Percentiles rank a stretch among this genome's conserved stretches.
Evolutionary conservation across 805 yeast genomes (phyloP).

Genomic region (Candida oleophila): DNA sequence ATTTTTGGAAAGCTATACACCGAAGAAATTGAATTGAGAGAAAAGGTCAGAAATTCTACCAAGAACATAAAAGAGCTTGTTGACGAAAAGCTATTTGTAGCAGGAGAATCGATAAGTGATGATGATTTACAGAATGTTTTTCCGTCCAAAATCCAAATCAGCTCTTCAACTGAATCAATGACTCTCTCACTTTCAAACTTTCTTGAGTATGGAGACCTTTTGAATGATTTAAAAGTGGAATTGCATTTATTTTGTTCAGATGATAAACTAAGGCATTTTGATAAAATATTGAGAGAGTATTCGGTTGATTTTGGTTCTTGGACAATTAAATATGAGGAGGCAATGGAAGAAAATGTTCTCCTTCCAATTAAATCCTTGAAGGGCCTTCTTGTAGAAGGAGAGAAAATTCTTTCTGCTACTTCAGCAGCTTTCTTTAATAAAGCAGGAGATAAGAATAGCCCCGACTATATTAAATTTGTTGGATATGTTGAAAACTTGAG

Average conservation of each 20-base stretch:
- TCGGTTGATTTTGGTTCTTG: conserved; percentile 52
- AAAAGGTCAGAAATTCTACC: conserved; percentile 26
- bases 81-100: conserved; percentile 30
- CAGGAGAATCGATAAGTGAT: conserved; percentile 50
- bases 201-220: conserved; percentile 22
- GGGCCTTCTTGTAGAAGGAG: conserved; percentile 53
- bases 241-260: conserved; percentile 52
- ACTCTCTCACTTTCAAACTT: conserved; percentile 28
- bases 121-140: conserved; percentile 48
- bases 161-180: conserved; percentile 29
- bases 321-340: conserved; percentile 44
- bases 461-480: conserved; percentile 14
- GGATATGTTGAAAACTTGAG: conserved; percentile 31
- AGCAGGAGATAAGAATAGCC: conserved; percentile 4
- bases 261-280: conserved; percentile 44
- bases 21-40: conserved; percentile 45
- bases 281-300: conserved; percentile 36
- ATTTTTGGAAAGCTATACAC: conserved; percentile 33
- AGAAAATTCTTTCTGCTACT: conserved; percentile 43
- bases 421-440: conserved; percentile 14
- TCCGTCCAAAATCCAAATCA: conserved; percentile 52
- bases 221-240: conserved; percentile 28
- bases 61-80: conserved; percentile 27
- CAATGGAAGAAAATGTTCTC: conserved; percentile 39
- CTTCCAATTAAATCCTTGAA: conserved; percentile 49